A percentile compares a stretch with the other conserved stretches of the same genome.
These are phyloP conservation scores for Diaporthe amygdali DNA, from an alignment of 2,329 filamentous ascomycete species.

Conservation along the genomic window DNA sequence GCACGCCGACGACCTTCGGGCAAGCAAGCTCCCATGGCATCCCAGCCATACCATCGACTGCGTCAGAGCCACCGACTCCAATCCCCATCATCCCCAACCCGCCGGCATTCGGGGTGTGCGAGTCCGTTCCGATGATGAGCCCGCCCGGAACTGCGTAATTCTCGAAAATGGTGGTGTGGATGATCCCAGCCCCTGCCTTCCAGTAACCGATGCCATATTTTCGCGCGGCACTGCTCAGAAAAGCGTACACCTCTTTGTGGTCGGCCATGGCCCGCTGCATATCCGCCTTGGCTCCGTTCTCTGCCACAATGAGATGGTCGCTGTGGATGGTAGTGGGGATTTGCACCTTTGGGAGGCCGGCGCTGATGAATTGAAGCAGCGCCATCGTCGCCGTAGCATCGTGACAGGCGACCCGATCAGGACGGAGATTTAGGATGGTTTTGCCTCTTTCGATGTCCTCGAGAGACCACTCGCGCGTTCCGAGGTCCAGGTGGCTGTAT, in stretches of 20 bases:
- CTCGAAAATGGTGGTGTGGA: slow-evolving; percentile 96
- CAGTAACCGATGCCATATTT: slow-evolving; percentile 96
- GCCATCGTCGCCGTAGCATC: slow-evolving; percentile 99
- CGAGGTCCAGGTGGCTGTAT: slow-evolving; percentile 83
- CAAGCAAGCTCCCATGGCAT: slow-evolving; percentile 98
- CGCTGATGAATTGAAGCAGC: slow-evolving; percentile 97
- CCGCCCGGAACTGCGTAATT: slow-evolving; percentile 95
- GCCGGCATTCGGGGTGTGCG: slow-evolving; percentile 94
- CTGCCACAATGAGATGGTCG: slow-evolving; percentile 97
- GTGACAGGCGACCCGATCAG: slow-evolving; percentile 98
- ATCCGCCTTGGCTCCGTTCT: slow-evolving; percentile 87
- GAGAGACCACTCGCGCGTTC: slow-evolving; percentile 71
- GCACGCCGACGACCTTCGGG: slow-evolving; percentile 85
- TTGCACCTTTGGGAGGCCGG: slow-evolving; percentile 84
- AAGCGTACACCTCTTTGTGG: slow-evolving; percentile 98
- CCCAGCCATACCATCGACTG: slow-evolving; percentile 96
- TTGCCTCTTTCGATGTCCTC: slow-evolving; percentile 82
- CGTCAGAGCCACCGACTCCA: slow-evolving; percentile 95
- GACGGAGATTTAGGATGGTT: slow-evolving; percentile 95
- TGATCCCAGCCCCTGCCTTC: slow-evolving; percentile 92
- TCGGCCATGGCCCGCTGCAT: slow-evolving; percentile 82
- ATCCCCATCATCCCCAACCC: slow-evolving; percentile 93
- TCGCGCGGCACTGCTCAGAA: slow-evolving; percentile 88
- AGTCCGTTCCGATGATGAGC: slow-evolving; percentile 99
- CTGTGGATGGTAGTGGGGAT: slow-evolving; percentile 98